Evolutionary conservation across 2,329 filamentous ascomycete species (phyloP).

Genomic region (Fusarium buxicola): DNA sequence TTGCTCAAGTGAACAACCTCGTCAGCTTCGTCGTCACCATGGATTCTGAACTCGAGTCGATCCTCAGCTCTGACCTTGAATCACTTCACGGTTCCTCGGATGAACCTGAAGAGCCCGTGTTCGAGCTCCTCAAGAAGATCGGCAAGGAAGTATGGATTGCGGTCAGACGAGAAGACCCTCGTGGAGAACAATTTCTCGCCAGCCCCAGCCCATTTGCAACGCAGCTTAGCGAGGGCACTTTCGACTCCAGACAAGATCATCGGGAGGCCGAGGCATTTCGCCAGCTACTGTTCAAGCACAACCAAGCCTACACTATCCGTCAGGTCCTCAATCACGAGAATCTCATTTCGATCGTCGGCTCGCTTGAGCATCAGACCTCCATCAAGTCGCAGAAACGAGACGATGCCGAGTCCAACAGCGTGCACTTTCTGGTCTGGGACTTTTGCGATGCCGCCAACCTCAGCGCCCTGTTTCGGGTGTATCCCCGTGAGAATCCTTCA

Average conservation of each 20-base stretch:
- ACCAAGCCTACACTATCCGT: conserved; percentile 46
- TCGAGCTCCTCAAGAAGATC: conserved; percentile 49
- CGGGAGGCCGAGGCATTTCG: conserved; percentile 41
- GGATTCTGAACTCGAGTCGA: conserved; percentile 5
- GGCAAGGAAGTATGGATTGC: conserved; percentile 50
- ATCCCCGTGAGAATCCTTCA: conserved; percentile 27
- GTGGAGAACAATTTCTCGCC: conserved; percentile 52
- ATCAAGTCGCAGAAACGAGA: conserved; percentile 20
- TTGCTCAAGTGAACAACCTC: conserved; percentile 2
- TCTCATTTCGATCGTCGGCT: conserved; percentile 57
- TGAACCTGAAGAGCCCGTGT: conserved; percentile 26
- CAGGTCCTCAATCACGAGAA: conserved; percentile 63
- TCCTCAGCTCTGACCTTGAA: background rate
- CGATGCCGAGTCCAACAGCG: conserved; percentile 32
- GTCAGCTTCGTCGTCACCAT: conserved; percentile 10
- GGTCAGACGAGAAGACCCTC: conserved; percentile 39
- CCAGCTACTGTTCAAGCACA: conserved; percentile 31
- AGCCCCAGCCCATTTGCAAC: conserved; percentile 24
- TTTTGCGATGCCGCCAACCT: conserved; percentile 64
- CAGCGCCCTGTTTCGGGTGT: conserved; percentile 53
- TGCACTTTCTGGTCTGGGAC: conserved; percentile 60
- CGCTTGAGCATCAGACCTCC: conserved; percentile 45
- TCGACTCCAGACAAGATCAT: conserved; percentile 22
- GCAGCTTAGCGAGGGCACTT: conserved; percentile 2
- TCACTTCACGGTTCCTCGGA: background rate